These are phyloP conservation scores for Botrytis squamosa DNA, from an alignment of 2,329 filamentous ascomycete genomes.

Conservation along the genomic window DNA sequence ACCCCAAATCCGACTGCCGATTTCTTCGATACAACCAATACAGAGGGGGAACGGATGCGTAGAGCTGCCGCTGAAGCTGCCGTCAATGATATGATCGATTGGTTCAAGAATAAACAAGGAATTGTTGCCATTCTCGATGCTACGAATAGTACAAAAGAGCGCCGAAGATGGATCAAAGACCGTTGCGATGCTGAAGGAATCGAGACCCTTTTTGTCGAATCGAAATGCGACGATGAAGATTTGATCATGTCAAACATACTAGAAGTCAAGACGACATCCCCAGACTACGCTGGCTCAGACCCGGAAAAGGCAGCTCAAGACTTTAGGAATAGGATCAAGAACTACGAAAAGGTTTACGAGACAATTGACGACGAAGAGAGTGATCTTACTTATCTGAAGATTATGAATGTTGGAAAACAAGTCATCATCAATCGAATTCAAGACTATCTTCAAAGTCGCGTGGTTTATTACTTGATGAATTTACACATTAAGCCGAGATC, in stretches of 20 bases:
- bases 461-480: conserved; percentile 99
- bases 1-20: conserved; percentile 88
- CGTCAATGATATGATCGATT: conserved; percentile 87
- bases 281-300: conserved; percentile 92
- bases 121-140: conserved; percentile 93
- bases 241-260: conserved; percentile 98
- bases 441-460: conserved; percentile 92
- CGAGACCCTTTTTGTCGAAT: conserved; percentile 94
- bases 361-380: conserved; percentile 88
- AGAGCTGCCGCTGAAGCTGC: conserved; percentile 88
- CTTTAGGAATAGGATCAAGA: conserved; percentile 90
- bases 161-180: conserved; percentile 88
- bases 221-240: conserved; percentile 92
- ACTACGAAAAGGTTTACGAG: conserved; percentile 97
- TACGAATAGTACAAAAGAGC: conserved; percentile 89
- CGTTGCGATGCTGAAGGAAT: conserved; percentile 72
- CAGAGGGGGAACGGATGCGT: conserved; percentile 85
- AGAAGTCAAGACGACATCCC: conserved; percentile 94
- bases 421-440: conserved; percentile 98
- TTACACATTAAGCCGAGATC: conserved; percentile 94
- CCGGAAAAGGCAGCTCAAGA: conserved; percentile 87
- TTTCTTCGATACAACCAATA: conserved; percentile 91
- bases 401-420: conserved; percentile 93
- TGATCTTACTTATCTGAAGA: conserved; percentile 90
- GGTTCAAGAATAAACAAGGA: conserved; percentile 77